Percentiles rank a stretch among this genome's conserved stretches.
These are phyloP conservation scores for Solanum neorickii DNA, from an alignment of 257 asterid genomes.

Conservation along the genomic window DNA sequence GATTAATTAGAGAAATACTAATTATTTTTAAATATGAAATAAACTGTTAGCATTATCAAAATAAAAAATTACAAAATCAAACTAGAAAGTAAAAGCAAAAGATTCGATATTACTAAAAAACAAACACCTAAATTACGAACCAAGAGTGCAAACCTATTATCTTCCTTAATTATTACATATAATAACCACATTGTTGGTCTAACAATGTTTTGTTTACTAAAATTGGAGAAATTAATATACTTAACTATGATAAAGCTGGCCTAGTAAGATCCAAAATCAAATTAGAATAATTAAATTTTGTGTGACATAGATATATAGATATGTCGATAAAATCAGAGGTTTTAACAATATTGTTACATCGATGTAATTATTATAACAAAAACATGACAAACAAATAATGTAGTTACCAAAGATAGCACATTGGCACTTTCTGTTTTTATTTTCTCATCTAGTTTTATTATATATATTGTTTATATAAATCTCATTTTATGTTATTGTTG, in stretches of 20 bases:
- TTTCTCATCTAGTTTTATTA: background rate
- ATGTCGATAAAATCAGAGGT: background rate
- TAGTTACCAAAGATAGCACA: background rate
- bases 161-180: background rate
- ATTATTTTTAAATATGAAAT: background rate
- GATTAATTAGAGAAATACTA: background rate
- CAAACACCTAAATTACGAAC: background rate
- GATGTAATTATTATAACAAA: background rate
- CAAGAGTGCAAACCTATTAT: background rate
- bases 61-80: no score
- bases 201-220: background rate
- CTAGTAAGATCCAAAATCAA: background rate
- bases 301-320: background rate
- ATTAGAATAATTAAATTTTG: background rate
- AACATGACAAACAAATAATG: background rate
- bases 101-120: no score
- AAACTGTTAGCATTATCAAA: background rate
- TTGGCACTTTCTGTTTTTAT: background rate
- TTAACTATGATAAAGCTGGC: background rate
- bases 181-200: background rate
- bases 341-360: background rate
- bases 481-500: background rate
- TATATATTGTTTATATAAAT: background rate
- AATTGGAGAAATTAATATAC: background rate
- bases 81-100: background rate